Base-by-base conservation (phyloP, 371 early-diverging fungal species). In the Mortierella sp. region DNA sequence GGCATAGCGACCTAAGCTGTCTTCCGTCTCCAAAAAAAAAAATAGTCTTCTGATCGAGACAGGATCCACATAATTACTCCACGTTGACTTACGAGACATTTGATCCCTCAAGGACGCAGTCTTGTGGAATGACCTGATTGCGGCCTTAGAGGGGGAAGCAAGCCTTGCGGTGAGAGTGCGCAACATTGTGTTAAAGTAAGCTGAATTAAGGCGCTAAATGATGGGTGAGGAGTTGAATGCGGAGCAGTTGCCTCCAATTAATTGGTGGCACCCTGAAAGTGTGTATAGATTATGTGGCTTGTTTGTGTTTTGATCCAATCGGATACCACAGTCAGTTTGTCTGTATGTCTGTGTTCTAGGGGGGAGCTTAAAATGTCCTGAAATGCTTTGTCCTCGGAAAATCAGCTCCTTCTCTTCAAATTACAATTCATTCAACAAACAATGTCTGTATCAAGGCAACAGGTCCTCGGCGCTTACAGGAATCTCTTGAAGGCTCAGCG, bases 381-480 rank as follows among this genome's bases (percentile, higher is more conserved):
- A 21, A 63, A 63, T 19, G 48, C 24, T 22, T 11, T 11, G 32
- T n/a, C 55, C 28, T 41, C 22, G 62, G 33, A 15, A 19, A 43
- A 28, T 45, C 40, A 15, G 28, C 53, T 43, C 21, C 28, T 13
- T 50, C 15, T 60, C 38, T 47, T n/a, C 38, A 19, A 32, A 38
- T 58, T 50, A 8, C 36, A 11, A n/a, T 48, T 40, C 58, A 58
- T 57, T 48, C 16, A n/a, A 57, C 36, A 63, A 57, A 62, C 38
- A 53, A 79, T 79, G 72, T 67, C 76, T 57, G 73, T 69, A 55
- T 53, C 81, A 76, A 76, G 72, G 60, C 76, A 71, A 11, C 81
- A 76, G 43, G 76, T 70, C 43, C 73, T 84, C 72, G 67, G 65
- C 11, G 74, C 81, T 28, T 84, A 84, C 81, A 84, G 70, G 38